Evolutionary conservation across 2,329 filamentous ascomycete genomes (phyloP), one percentile per base, ranked within the genome.

Genomic region (Pseudogymnoascus sp.): DNA sequence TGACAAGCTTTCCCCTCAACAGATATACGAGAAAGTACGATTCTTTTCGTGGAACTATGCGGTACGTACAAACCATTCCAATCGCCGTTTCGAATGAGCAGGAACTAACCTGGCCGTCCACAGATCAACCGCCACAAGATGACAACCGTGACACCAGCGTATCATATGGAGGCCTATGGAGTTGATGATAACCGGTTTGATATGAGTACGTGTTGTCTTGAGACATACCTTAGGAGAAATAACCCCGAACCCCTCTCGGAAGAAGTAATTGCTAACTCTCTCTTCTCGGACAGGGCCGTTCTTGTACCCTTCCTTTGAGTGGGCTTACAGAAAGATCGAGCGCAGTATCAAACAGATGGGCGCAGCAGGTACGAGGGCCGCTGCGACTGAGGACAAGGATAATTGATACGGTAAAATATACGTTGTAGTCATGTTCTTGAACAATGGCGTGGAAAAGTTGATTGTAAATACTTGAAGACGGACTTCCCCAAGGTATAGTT

Each of bases 121-220:
- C 77, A 79, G 0, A 84, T 87, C 69, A 88, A 88, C 70, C 73
- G 85, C 10, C 85, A 88, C 70, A 88, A 88, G 73, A 81, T 82
- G 77, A 85, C 81, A 2, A 79, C 79, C 8, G 73, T 84, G 65
- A 84, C 83, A 7, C 82, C 82, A 0, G 39, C 64, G 8, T 67
- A 68, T 37, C 71, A 74, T 62, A 65, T 64, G n/a, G 75, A 79
- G 63, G 73, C 75, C 13, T 86, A 87, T 68, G 79, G 74, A 39
- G 79, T 79, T 0, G 82, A 85, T 48, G 83, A 85, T 63, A 86
- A 88, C 68, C 74, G 85, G 3, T 85, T 80, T 66, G 85, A 87
- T 75, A 75, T 79, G 67, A 75, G 80, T 63, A 83, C 82, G 25
- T 85, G 85, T 69, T 71, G 85, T 23, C 19, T 14, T 48, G 41